These are phyloP conservation scores for Kodamaea sp. DNA, from an alignment of 1,139 yeast genomes.

Conservation along the genomic window DNA sequence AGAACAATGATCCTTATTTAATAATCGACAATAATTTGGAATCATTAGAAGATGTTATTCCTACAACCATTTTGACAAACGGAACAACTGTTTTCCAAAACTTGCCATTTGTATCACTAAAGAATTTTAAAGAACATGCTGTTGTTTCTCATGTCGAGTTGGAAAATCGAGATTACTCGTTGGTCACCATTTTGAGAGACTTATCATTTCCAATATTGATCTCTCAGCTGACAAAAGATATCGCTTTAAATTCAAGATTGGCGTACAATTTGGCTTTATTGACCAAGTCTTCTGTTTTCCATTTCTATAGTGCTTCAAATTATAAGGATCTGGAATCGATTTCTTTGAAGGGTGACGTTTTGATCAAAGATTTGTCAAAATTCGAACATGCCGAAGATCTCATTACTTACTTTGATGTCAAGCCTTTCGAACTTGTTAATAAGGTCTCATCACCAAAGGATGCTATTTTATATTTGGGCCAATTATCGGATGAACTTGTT, in stretches of 20 bases:
- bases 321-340: conserved; percentile 16
- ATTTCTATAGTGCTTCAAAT: conserved; percentile 49
- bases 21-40: conserved; percentile 33
- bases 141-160: conserved; percentile 63
- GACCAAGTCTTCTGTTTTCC: conserved; percentile 57
- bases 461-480: conserved; percentile 61
- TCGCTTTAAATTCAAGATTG: conserved; percentile 49
- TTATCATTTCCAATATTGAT: conserved; percentile 60
- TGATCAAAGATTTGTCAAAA: conserved; percentile 15
- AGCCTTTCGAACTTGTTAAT: conserved; percentile 29
- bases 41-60: conserved; percentile 17
- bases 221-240: conserved; percentile 56
- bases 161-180: conserved; percentile 55
- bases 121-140: conserved; percentile 37
- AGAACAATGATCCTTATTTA: conserved; percentile 53
- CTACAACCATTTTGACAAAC: conserved; percentile 51
- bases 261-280: conserved; percentile 55
- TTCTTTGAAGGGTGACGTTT: conserved; percentile 15
- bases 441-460: conserved; percentile 37
- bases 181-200: conserved; percentile 69
- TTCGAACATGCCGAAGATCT: conserved; percentile 25
- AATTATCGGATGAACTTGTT: conserved; percentile 43
- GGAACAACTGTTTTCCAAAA: conserved; percentile 49
- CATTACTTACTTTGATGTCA: conserved; percentile 23
- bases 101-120: conserved; percentile 52